These are phyloP conservation scores for Cordia subcordata DNA, from an alignment of 257 asterid genomes.

Conservation along the genomic window DNA sequence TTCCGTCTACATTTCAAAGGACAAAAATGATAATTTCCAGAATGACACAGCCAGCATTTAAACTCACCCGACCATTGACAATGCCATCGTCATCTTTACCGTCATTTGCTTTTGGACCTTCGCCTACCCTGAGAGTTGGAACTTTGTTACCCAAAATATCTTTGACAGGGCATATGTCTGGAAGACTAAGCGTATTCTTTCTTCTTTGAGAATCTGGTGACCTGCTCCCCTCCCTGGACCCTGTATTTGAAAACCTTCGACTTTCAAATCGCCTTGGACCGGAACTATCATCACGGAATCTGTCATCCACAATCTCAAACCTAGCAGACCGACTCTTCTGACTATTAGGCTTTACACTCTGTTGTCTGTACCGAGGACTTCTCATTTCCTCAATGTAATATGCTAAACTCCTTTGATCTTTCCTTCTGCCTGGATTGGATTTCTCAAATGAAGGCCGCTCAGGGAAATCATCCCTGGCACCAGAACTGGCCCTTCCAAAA, in stretches of 20 bases:
- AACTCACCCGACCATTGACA: constrained; percentile 41
- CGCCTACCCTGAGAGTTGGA: constrained; percentile 33
- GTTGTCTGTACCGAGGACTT: constrained; percentile 40
- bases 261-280: constrained; percentile 38
- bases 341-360: constrained; percentile 28
- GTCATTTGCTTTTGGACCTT: constrained; percentile 33
- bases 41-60: not conserved
- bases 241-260: constrained; percentile 28
- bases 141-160: constrained; percentile 38
- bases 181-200: constrained; percentile 24
- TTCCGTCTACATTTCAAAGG: too few relatives aligned
- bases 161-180: constrained; percentile 26
- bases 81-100: constrained; percentile 24
- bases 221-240: constrained; percentile 32
- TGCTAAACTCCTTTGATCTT: constrained; percentile 31
- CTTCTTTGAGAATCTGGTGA: constrained; percentile 39
- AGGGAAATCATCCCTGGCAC: constrained; percentile 33
- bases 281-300: constrained; percentile 64
- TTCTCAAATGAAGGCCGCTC: constrained; percentile 35
- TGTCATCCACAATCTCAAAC: constrained; percentile 87
- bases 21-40: not conserved
- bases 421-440: constrained; percentile 14
- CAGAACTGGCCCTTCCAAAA: constrained; percentile 20
- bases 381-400: constrained; percentile 47
- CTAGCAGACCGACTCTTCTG: constrained; percentile 34